phyloP scores from a whole-genome alignment of 2,329 filamentous ascomycete genomes.

The Colletotrichum sp. region DNA sequence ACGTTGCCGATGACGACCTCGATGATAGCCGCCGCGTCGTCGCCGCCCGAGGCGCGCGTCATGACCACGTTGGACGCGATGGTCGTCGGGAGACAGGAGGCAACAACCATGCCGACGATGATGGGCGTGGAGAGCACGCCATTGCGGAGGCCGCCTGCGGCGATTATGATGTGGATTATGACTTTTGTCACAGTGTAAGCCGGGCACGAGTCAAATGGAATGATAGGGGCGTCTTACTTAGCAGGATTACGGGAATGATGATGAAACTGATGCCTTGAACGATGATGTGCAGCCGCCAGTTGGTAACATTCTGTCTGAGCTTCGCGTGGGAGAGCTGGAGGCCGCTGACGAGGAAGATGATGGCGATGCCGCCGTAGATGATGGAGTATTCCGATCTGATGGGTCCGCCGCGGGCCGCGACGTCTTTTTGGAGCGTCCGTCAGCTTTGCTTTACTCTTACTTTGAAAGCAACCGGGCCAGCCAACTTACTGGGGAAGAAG shows the following conservation, averaged over 20 bases:
- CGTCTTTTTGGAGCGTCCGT: slow-evolving; percentile 33
- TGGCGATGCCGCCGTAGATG: slow-evolving; percentile 70
- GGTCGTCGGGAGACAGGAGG: slow-evolving; percentile 73
- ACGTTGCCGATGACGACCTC: slow-evolving; percentile 76
- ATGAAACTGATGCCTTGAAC: slow-evolving; percentile 73
- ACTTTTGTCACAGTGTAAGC: slow-evolving; percentile 28
- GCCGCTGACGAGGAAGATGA: slow-evolving; percentile 76
- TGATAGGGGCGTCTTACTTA: slow-evolving; percentile 41
- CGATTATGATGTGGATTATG: slow-evolving; percentile 52
- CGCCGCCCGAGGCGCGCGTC: slow-evolving; percentile 72
- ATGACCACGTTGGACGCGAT: slow-evolving; percentile 78
- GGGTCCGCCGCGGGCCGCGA: slow-evolving; percentile 52
- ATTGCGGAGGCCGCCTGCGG: slow-evolving; percentile 51
- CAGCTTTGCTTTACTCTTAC: background rate
- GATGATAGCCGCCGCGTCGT: slow-evolving; percentile 68
- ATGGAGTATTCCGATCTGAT: slow-evolving; percentile 64
- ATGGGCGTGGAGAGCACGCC: slow-evolving; percentile 67
- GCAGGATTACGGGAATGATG: slow-evolving; percentile 66
- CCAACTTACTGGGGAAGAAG: slow-evolving; percentile 44
- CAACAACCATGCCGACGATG: slow-evolving; percentile 70
- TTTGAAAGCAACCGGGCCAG: background rate
- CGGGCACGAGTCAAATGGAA: too few relatives aligned
- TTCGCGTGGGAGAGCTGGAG: slow-evolving; percentile 70
- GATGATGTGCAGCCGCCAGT: slow-evolving; percentile 71
- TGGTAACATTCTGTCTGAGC: slow-evolving; percentile 63